Percentiles rank a stretch among this genome's conserved stretches.
Evolutionary conservation across 257 asterid genomes (phyloP).

Genomic region (Orobanche coerulescens): DNA sequence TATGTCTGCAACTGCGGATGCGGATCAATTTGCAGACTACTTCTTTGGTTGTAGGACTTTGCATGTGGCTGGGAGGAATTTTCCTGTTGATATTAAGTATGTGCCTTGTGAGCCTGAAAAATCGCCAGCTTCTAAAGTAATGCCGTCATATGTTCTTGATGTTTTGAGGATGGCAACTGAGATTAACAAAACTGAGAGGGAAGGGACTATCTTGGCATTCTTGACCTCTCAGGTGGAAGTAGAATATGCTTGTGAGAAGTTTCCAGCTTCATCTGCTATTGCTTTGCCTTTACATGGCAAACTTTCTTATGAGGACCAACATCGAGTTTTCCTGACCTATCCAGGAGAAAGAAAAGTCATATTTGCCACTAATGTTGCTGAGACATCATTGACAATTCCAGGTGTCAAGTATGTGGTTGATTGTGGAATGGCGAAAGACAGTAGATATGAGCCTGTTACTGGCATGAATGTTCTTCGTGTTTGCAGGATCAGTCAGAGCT

Average conservation of each 20-base stretch:
- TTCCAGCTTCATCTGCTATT: slow-evolving; percentile 41
- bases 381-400: slow-evolving; percentile 93
- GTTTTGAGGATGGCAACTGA: slow-evolving; percentile 55
- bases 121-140: slow-evolving; percentile 26
- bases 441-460: slow-evolving; percentile 66
- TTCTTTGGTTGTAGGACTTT: slow-evolving; percentile 63
- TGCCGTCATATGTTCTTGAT: slow-evolving; percentile 55
- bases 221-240: slow-evolving; percentile 96
- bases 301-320: slow-evolving; percentile 73
- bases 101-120: slow-evolving; percentile 47
- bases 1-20: slow-evolving; percentile 96
- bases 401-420: slow-evolving; percentile 90
- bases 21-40: slow-evolving; percentile 64
- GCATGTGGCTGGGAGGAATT: slow-evolving; percentile 68
- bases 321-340: slow-evolving; percentile 46
- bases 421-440: slow-evolving; percentile 84
- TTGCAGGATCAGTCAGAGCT: slow-evolving; percentile 72
- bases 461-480: slow-evolving; percentile 82
- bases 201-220: slow-evolving; percentile 87
- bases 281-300: slow-evolving; percentile 85
- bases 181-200: slow-evolving; percentile 51
- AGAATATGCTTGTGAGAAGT: slow-evolving; percentile 90
- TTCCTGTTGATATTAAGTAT: slow-evolving; percentile 70
- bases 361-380: slow-evolving; percentile 86
- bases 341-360: slow-evolving; percentile 74